Conservation (phyloP, 805 yeast genomes). For the Middelhovenomyces tepae region DNA sequence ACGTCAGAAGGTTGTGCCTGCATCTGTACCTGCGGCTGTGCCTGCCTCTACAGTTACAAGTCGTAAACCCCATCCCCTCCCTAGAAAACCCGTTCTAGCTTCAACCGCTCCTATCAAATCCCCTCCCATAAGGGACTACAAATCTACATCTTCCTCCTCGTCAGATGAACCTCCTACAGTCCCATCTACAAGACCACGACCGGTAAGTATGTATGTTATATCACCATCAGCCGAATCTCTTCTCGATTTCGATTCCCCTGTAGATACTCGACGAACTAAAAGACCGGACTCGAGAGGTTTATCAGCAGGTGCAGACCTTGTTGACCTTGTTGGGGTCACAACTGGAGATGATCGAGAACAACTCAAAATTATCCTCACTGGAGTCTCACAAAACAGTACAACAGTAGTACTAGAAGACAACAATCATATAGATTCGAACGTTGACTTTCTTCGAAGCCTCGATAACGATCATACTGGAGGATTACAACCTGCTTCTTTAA, state of each 20-base stretch:
- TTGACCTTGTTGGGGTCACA: conserved; percentile 4
- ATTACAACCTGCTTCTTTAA: conserved; percentile 1
- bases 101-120: conserved; percentile 2
- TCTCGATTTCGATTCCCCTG: background rate
- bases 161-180: conserved; percentile 3
- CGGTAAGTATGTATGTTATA: conserved; percentile 5
- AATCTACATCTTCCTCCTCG: conserved; percentile 6
- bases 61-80: background rate
- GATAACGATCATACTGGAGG: conserved; percentile 17
- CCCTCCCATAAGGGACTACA: too few relatives aligned
- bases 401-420: conserved; percentile 26
- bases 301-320: too few relatives aligned
- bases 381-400: conserved; percentile 24
- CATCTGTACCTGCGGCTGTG: too few relatives aligned
- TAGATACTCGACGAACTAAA: too few relatives aligned
- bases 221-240: conserved; percentile 6
- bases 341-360: conserved; percentile 18
- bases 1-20: too few relatives aligned
- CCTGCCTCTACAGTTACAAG: conserved; percentile 3
- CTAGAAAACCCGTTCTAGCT: conserved; percentile 1
- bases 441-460: conserved; percentile 29
- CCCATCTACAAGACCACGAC: conserved; percentile 8
- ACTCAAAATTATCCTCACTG: conserved; percentile 28
- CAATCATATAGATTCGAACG: conserved; percentile 26
- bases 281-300: too few relatives aligned